These are phyloP conservation scores for Trametes hirsuta DNA, from an alignment of 1,284 basidiomycete species.

Conservation along the genomic window DNA sequence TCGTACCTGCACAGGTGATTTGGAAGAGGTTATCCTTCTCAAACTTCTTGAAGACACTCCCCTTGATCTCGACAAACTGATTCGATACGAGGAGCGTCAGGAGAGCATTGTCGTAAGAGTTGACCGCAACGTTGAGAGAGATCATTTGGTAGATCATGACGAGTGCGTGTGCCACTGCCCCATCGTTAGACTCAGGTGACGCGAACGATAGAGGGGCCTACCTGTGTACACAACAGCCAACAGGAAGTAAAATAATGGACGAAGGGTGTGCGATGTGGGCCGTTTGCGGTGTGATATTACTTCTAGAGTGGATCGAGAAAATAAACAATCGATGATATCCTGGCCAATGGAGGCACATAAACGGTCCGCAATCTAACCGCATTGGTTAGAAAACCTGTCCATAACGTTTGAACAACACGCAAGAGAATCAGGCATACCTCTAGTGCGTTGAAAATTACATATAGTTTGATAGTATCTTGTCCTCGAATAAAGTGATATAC, in stretches of 20 bases:
- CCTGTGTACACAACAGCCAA: constrained; percentile 87
- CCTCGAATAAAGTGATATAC: constrained; percentile 99
- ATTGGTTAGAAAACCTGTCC: constrained; percentile 4
- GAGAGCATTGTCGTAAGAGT: constrained; percentile 97
- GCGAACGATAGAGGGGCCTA: constrained; percentile 40
- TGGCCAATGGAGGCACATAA: constrained; percentile 97
- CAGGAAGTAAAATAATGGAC: constrained; percentile 85
- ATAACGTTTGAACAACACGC: background rate
- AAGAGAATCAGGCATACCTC: constrained; percentile 60
- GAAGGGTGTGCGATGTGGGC: constrained; percentile 63
- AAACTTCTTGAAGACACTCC: constrained; percentile 99
- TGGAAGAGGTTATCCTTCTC: constrained; percentile 99
- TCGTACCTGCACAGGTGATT: constrained; percentile 90
- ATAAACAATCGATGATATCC: constrained; percentile 95
- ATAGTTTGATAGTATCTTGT: constrained; percentile 98
- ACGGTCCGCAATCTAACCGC: constrained; percentile 87
- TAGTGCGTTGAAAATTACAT: constrained; percentile 98
- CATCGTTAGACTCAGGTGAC: background rate
- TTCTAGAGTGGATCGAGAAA: constrained; percentile 89
- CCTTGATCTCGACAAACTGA: constrained; percentile 99
- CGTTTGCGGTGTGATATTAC: constrained; percentile 66
- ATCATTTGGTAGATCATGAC: constrained; percentile 98
- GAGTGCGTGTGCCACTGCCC: constrained; percentile 83
- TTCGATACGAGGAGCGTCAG: constrained; percentile 95
- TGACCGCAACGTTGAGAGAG: constrained; percentile 96